Percentiles rank a stretch among this genome's conserved stretches.
These are phyloP conservation scores for Barnettozyma salicaria DNA, from an alignment of 805 yeast genomes.

Conservation along the genomic window DNA sequence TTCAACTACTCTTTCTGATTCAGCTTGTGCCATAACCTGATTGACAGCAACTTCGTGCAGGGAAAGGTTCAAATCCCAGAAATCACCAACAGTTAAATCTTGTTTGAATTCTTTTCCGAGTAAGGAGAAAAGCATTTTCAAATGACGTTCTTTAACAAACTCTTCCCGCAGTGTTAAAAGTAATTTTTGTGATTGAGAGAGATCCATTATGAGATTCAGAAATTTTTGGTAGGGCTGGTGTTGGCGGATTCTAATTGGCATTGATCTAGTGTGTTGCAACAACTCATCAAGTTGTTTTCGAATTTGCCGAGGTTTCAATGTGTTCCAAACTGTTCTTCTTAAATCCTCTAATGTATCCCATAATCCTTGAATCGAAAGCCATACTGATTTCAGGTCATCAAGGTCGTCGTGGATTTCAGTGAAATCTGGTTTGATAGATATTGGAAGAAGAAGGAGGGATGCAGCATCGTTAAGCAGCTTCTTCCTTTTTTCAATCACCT, in stretches of 20 bases:
- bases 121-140: conserved; percentile 44
- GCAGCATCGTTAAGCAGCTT: conserved; percentile 28
- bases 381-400: conserved; percentile 50
- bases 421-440: conserved; percentile 28
- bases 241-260: conserved; percentile 57
- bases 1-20: conserved; percentile 64
- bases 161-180: conserved; percentile 46
- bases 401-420: conserved; percentile 41
- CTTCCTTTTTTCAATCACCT: conserved; percentile 17
- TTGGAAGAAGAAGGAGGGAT: conserved; percentile 29
- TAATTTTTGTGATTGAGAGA: conserved; percentile 24
- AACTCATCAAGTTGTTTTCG: conserved; percentile 47
- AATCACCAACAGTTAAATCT: conserved; percentile 31
- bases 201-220: conserved; percentile 38
- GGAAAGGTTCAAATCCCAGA: conserved; percentile 51
- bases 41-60: conserved; percentile 42
- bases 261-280: conserved; percentile 37
- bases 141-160: conserved; percentile 58
- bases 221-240: conserved; percentile 62
- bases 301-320: conserved; percentile 38
- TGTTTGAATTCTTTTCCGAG: conserved; percentile 19
- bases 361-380: conserved; percentile 53
- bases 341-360: conserved; percentile 42
- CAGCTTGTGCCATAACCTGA: conserved; percentile 53
- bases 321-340: conserved; percentile 42